A percentile compares a stretch with the other conserved stretches of the same genome.
Evolutionary conservation across 2,329 filamentous ascomycete species (phyloP).

Genomic region (Microascus cirrosus): DNA sequence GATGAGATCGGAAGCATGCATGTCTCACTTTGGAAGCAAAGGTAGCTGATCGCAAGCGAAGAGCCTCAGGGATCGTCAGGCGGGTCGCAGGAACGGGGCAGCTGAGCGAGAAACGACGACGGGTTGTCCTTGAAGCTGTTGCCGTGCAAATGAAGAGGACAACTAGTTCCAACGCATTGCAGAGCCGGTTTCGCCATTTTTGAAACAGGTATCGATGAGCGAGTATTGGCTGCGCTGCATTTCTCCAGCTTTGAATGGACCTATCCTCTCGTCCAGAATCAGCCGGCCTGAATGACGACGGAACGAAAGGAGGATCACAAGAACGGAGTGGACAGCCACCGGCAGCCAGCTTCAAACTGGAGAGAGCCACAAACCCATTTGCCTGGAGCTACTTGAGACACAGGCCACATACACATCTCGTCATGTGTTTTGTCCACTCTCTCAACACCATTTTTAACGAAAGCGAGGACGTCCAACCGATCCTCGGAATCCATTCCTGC

Average conservation of each 20-base stretch:
- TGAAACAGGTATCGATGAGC: too few relatives aligned
- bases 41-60: neutral
- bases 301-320: neutral
- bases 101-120: neutral
- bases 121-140: neutral
- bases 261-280: neutral
- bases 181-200: neutral
- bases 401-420: slow-evolving; percentile 1
- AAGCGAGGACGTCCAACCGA: neutral
- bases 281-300: neutral
- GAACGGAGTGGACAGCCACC: neutral
- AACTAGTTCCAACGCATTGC: neutral
- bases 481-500: neutral
- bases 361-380: neutral
- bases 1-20: neutral
- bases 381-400: neutral
- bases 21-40: neutral
- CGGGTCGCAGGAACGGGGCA: neutral
- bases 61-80: neutral
- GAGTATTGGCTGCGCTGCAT: too few relatives aligned
- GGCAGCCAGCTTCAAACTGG: neutral
- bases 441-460: neutral
- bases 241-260: neutral
- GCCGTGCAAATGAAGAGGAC: neutral
- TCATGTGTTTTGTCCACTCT: slow-evolving; percentile 2